Conservation (phyloP, 164 flowering plant species). For the Tinospora cordifolia region DNA sequence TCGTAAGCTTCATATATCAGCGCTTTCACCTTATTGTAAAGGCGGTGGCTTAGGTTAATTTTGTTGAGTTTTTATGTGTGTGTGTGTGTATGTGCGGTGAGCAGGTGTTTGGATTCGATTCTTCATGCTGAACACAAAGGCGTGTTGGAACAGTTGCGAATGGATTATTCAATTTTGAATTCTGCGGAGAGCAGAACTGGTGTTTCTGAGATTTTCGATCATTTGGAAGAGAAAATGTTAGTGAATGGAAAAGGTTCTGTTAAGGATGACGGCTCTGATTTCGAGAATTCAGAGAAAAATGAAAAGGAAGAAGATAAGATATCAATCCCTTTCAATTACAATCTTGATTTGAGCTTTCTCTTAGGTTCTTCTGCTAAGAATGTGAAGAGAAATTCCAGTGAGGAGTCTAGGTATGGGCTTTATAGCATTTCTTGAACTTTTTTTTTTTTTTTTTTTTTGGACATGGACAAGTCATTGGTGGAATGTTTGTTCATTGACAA, state of each 20-base stretch:
- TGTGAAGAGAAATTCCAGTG: constrained; percentile 13
- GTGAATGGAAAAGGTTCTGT: constrained; percentile 17
- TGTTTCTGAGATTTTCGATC: constrained; percentile 8
- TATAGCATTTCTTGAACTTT: not conserved
- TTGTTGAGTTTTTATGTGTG: too few relatives aligned
- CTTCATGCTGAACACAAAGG: constrained; percentile 87
- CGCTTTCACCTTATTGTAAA: not conserved
- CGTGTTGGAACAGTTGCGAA: constrained; percentile 75
- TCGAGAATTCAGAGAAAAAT: constrained; percentile 11
- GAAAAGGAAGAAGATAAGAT: constrained; percentile 13
- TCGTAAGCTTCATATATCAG: constrained; percentile 30
- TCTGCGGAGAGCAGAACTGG: constrained; percentile 13
- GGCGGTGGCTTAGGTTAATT: not conserved
- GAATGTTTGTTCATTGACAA: too few relatives aligned
- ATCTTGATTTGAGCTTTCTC: constrained; percentile 32
- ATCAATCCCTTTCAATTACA: constrained; percentile 22
- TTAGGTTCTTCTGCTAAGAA: constrained; percentile 26
- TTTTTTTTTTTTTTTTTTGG: not conserved
- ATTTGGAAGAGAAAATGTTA: constrained; percentile 16
- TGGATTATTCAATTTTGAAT: constrained; percentile 38
- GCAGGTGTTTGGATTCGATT: constrained; percentile 77
- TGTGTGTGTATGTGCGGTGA: constrained; percentile 5
- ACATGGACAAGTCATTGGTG: not conserved
- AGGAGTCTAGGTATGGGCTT: constrained; percentile 38
- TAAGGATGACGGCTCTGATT: constrained; percentile 10